A percentile compares a stretch with the other conserved stretches of the same genome.
These are phyloP conservation scores for Taphrina pruni DNA, from an alignment of 1,139 yeast genomes.

Conservation along the genomic window DNA sequence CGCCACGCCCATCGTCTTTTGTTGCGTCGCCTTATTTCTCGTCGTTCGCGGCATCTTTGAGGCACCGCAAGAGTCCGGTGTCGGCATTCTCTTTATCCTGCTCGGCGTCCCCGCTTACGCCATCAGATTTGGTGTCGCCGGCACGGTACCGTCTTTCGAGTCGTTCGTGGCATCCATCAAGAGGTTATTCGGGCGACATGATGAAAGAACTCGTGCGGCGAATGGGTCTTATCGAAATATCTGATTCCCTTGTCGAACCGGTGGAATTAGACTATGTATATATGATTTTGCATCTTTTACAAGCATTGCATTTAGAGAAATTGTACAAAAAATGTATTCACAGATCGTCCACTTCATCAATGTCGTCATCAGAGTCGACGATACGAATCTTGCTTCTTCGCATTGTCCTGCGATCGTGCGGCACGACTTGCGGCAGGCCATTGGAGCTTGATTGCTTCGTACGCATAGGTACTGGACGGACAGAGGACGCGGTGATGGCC, in stretches of 20 bases:
- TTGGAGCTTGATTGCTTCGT: neutral
- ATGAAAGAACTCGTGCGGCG: neutral
- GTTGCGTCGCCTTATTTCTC: conserved; percentile 36
- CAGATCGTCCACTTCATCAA: conserved; percentile 7
- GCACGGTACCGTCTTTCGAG: neutral
- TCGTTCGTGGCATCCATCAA: neutral
- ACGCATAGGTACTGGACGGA: neutral
- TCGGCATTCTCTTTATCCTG: conserved; percentile 25
- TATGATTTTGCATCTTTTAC: no score
- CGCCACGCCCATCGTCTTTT: conserved; percentile 35
- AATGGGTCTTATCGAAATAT: conserved; percentile 16
- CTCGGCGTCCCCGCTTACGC: conserved; percentile 24
- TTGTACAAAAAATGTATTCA: neutral
- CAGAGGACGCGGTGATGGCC: conserved; percentile 12
- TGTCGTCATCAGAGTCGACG: neutral
- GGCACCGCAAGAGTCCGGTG: conserved; percentile 32
- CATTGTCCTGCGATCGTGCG: neutral
- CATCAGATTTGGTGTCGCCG: conserved; percentile 3
- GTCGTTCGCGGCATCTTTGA: conserved; percentile 37
- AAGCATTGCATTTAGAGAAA: no score
- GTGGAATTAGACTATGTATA: no score
- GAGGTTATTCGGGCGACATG: neutral
- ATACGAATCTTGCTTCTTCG: conserved; percentile 6
- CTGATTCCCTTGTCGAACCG: neutral
- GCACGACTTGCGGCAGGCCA: neutral